Percentiles rank a stretch among this genome's conserved stretches.
Evolutionary conservation across 2,329 filamentous ascomycete species (phyloP).

Genomic region (Fusarium sp.): DNA sequence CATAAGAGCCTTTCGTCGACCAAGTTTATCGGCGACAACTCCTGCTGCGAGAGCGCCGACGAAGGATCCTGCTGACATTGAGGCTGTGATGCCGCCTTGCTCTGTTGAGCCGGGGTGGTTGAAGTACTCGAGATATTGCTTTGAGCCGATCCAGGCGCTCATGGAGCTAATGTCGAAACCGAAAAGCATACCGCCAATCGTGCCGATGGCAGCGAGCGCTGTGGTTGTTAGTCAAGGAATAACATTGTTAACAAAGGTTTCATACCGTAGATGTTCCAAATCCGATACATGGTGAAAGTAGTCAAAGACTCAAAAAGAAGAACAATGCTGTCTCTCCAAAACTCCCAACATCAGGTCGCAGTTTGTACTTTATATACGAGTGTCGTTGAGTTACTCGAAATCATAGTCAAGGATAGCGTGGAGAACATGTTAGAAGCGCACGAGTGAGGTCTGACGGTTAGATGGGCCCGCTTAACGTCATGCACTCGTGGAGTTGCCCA

Average conservation of each 20-base stretch:
- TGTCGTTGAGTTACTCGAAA: not conserved
- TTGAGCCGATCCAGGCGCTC: slow-evolving; percentile 65
- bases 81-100: slow-evolving; percentile 62
- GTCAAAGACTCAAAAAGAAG: not conserved
- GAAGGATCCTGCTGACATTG: slow-evolving; percentile 61
- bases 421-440: slow-evolving; percentile 42
- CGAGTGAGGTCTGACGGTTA: slow-evolving; percentile 36
- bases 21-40: slow-evolving; percentile 58
- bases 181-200: slow-evolving; percentile 58
- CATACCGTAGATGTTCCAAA: slow-evolving; percentile 53
- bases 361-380: slow-evolving; percentile 34
- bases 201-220: slow-evolving; percentile 54
- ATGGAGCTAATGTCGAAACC: slow-evolving; percentile 70
- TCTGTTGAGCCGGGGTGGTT: slow-evolving; percentile 56
- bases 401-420: slow-evolving; percentile 24
- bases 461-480: slow-evolving; percentile 39
- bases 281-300: slow-evolving; percentile 47
- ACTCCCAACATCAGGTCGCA: not conserved
- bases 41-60: slow-evolving; percentile 59
- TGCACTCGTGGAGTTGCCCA: slow-evolving; percentile 25
- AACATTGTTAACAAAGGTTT: not conserved
- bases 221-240: slow-evolving; percentile 9
- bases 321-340: not conserved
- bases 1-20: slow-evolving; percentile 58
- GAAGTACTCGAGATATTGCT: slow-evolving; percentile 65